A percentile compares a stretch with the other conserved stretches of the same genome.
phyloP scores from a whole-genome alignment of 2,329 filamentous ascomycete species.

The Alternaria brassicicola region DNA sequence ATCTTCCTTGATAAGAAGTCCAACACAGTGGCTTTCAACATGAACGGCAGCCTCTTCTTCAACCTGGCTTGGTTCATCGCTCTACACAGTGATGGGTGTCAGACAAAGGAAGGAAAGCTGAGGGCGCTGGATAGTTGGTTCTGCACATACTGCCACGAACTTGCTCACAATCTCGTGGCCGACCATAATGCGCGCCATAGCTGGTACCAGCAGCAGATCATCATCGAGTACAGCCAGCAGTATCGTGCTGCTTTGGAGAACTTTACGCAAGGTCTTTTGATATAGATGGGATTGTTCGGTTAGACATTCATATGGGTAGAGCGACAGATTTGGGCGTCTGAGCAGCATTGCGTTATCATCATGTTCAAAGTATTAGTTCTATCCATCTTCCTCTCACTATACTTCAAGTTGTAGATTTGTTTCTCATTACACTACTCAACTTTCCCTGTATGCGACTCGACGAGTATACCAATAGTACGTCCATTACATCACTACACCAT shows the following conservation, averaged over 20 bases:
- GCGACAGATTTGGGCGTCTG: neutral
- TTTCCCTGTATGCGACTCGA: neutral
- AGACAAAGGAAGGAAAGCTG: slow-evolving; percentile 46
- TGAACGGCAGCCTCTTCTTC: slow-evolving; percentile 85
- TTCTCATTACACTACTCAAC: neutral
- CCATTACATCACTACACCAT: neutral
- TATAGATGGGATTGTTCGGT: neutral
- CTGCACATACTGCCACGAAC: slow-evolving; percentile 92
- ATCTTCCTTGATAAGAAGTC: slow-evolving; percentile 85
- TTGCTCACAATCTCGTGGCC: slow-evolving; percentile 89
- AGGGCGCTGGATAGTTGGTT: slow-evolving; percentile 78
- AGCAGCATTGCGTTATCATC: neutral
- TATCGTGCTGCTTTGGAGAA: slow-evolving; percentile 35
- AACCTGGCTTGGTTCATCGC: slow-evolving; percentile 88
- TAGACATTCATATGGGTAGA: neutral
- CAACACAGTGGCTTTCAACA: slow-evolving; percentile 91
- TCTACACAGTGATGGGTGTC: slow-evolving; percentile 61
- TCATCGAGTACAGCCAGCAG: slow-evolving; percentile 45
- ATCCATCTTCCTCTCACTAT: neutral
- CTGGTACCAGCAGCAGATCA: slow-evolving; percentile 49
- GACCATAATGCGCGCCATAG: slow-evolving; percentile 62
- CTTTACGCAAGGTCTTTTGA: slow-evolving; percentile 31
- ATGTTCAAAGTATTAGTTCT: neutral
- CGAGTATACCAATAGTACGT: no score
- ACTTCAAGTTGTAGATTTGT: no score